Evolutionary conservation across 768 basidiomycete genomes (phyloP).

Genomic region (Crassisporium funariophilum): DNA sequence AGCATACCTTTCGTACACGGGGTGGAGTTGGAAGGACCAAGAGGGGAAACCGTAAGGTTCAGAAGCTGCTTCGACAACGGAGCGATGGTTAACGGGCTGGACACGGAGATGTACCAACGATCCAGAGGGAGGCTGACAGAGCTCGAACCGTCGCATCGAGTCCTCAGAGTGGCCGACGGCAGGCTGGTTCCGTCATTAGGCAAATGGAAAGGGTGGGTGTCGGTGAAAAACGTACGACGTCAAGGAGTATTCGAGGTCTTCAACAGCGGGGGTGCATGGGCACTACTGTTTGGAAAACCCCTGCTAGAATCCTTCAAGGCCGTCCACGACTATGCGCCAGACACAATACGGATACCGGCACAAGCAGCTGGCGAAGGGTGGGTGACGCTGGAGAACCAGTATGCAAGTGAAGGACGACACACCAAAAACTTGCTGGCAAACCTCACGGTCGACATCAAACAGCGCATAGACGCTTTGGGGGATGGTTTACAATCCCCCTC

Average conservation of each 20-base stretch:
- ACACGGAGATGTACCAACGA: slow-evolving; percentile 14
- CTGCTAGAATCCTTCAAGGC: slow-evolving; percentile 21
- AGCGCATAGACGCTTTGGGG: background rate
- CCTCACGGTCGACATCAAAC: background rate
- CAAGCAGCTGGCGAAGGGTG: background rate
- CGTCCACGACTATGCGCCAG: slow-evolving; percentile 26
- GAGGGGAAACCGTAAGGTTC: slow-evolving; percentile 19
- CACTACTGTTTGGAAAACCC: slow-evolving; percentile 30
- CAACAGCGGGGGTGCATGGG: slow-evolving; percentile 28
- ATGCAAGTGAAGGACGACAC: background rate
- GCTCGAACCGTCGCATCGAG: slow-evolving; percentile 9
- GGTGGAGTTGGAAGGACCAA: slow-evolving; percentile 12
- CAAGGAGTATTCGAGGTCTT: slow-evolving; percentile 23
- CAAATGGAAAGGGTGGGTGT: slow-evolving; percentile 21
- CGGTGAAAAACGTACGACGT: slow-evolving; percentile 9
- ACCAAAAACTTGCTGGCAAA: background rate
- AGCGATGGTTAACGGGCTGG: slow-evolving; percentile 29
- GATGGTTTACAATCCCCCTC: background rate
- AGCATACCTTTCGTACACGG: slow-evolving; percentile 22
- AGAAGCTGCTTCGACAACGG: slow-evolving; percentile 29
- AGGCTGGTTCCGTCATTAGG: slow-evolving; percentile 15
- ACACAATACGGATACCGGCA: slow-evolving; percentile 6
- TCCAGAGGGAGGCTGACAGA: slow-evolving; percentile 9
- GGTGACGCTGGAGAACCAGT: background rate
- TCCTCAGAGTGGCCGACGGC: slow-evolving; percentile 34